Conservation (phyloP, 169 alveolate species). For the Eimeria acervulina region DNA sequence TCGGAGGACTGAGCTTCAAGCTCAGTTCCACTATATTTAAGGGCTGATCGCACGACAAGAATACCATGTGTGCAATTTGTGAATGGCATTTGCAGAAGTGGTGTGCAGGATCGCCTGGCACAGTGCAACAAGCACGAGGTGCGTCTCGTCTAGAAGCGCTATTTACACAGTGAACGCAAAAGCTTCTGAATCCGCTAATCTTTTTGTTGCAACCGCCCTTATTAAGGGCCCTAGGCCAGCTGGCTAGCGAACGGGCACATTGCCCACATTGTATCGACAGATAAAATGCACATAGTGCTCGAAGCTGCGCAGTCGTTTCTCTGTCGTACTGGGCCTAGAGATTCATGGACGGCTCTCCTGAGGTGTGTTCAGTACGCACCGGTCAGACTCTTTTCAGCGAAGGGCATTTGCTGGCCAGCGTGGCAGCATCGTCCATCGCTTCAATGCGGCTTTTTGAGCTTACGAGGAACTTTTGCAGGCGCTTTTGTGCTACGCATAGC, state of each 20-base stretch:
- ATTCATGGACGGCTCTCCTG: not conserved
- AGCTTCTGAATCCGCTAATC: not conserved
- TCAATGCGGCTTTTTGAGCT: not conserved
- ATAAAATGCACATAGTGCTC: not conserved
- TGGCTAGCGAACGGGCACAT: not conserved
- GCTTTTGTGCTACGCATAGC: constrained; percentile 12
- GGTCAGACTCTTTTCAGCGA: not conserved
- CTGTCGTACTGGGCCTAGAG: not conserved
- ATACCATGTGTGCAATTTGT: not conserved
- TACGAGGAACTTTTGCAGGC: not conserved
- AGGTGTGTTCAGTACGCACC: not conserved
- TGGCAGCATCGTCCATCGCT: not conserved
- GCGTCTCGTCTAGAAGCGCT: not conserved
- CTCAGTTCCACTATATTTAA: not conserved
- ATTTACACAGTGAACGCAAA: not conserved
- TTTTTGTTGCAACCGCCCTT: not conserved
- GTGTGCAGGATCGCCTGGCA: not conserved
- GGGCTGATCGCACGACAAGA: not conserved
- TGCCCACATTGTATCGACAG: constrained; percentile 10
- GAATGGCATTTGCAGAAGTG: not conserved
- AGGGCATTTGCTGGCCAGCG: not conserved
- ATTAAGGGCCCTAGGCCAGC: not conserved
- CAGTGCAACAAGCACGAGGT: not conserved
- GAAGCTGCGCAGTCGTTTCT: not conserved
- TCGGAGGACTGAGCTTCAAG: constrained; percentile 15